These are phyloP conservation scores for Sinapis alba DNA, from an alignment of 441 rosid species.

Conservation along the genomic window DNA sequence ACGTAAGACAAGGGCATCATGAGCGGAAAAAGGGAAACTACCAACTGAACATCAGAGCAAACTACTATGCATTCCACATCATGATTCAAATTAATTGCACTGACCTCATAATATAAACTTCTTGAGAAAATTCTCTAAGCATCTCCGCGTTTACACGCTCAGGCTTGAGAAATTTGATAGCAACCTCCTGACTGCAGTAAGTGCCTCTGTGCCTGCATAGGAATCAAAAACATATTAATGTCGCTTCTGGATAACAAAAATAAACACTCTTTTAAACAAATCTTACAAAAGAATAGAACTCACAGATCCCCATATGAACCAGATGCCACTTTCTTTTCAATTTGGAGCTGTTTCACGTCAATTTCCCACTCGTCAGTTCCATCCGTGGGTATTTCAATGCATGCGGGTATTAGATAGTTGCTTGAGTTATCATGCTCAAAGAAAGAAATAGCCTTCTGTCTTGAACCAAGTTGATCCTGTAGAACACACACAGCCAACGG, in stretches of 20 bases:
- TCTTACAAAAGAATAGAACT: conserved; percentile 40
- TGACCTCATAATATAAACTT: conserved; percentile 94
- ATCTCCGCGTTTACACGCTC: conserved; percentile 72
- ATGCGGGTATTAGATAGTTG: conserved; percentile 51
- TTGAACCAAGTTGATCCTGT: conserved; percentile 63
- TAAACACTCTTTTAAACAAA: neutral
- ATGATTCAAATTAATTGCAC: conserved; percentile 31
- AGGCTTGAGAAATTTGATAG: conserved; percentile 84
- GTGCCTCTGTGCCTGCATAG: conserved; percentile 80
- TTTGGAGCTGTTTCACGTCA: conserved; percentile 66
- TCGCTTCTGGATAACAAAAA: conserved; percentile 12
- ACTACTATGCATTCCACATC: neutral
- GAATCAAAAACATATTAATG: neutral
- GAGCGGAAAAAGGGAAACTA: neutral
- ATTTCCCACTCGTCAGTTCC: conserved; percentile 98
- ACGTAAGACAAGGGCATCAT: neutral
- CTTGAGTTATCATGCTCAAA: conserved; percentile 48
- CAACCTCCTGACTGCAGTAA: conserved; percentile 94
- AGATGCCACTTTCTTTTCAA: conserved; percentile 81
- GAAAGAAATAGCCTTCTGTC: conserved; percentile 49
- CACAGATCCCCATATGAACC: conserved; percentile 96
- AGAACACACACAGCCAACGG: conserved; percentile 40
- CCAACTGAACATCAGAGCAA: neutral
- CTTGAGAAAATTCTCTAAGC: conserved; percentile 88
- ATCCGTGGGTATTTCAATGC: conserved; percentile 84